Conservation (phyloP, 139 green algal genomes). For the Coccomyxa sp. region DNA sequence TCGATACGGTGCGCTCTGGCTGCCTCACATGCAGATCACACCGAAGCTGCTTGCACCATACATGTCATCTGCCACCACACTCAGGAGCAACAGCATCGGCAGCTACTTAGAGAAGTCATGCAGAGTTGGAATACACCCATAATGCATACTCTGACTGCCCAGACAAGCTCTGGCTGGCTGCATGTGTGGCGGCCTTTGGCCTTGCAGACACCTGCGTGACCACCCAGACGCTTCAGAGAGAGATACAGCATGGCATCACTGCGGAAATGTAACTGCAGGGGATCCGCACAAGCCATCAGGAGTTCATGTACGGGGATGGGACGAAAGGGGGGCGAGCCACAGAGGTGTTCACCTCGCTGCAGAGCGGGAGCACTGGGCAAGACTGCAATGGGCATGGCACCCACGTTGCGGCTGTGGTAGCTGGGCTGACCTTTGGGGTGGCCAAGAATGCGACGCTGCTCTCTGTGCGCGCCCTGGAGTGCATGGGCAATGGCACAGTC, state of each 20-base stretch:
- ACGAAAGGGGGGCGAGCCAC: not conserved
- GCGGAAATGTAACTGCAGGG: constrained; percentile 28
- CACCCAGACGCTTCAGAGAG: too few species aligned
- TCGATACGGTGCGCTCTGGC: constrained; percentile 26
- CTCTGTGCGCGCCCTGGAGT: constrained; percentile 35
- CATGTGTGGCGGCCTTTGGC: too few species aligned
- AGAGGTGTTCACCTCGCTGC: constrained; percentile 16
- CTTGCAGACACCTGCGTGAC: too few species aligned
- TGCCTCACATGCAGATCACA: not conserved
- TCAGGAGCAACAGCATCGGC: too few species aligned
- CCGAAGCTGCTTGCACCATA: too few species aligned
- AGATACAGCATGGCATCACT: too few species aligned
- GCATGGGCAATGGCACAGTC: constrained; percentile 20
- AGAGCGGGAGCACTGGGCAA: not conserved
- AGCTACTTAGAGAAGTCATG: too few species aligned
- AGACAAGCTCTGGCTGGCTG: not conserved
- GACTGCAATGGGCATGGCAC: constrained; percentile 50
- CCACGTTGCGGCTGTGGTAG: constrained; percentile 24
- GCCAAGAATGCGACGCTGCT: constrained; percentile 37
- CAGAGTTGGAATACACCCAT: too few species aligned
- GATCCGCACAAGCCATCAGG: constrained; percentile 23
- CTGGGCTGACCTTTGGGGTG: constrained; percentile 26
- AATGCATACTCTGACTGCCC: not conserved
- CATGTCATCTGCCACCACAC: too few species aligned
- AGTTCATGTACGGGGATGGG: constrained; percentile 26